Percentiles rank a stretch among this genome's conserved stretches.
phyloP scores from a whole-genome alignment of 106 monocot species.

The Dioscorea alata region DNA sequence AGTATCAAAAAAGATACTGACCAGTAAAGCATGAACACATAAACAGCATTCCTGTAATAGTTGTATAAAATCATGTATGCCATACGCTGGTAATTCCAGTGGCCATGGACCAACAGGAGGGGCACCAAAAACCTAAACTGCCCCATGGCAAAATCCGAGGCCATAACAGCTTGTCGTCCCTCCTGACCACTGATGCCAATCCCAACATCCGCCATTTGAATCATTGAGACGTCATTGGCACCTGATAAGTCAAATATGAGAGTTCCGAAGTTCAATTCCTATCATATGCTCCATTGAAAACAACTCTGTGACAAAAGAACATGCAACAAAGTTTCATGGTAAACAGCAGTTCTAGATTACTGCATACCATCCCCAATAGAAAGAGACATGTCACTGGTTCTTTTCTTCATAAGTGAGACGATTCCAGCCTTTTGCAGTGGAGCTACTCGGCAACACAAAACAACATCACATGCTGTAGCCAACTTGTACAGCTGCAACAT shows the following conservation, averaged over 20 bases:
- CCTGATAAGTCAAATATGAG: constrained; percentile 26
- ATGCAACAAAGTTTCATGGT: no score
- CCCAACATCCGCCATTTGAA: constrained; percentile 76
- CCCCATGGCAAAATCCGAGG: constrained; percentile 76
- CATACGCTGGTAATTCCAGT: constrained; percentile 81
- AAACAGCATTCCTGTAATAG: constrained; percentile 57
- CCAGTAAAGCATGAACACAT: constrained; percentile 64
- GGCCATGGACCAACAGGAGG: constrained; percentile 70
- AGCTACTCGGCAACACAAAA: constrained; percentile 93
- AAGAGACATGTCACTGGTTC: constrained; percentile 91
- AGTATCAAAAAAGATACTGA: constrained; percentile 15
- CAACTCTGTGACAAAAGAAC: background rate
- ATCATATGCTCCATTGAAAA: no score
- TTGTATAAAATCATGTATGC: constrained; percentile 73
- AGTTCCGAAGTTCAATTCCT: no score
- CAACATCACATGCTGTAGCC: constrained; percentile 73
- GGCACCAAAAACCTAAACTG: constrained; percentile 74
- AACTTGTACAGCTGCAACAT: constrained; percentile 64
- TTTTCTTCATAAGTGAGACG: constrained; percentile 83
- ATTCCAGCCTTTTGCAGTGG: constrained; percentile 96
- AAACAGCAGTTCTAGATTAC: background rate
- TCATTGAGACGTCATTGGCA: constrained; percentile 85
- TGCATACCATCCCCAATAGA: constrained; percentile 94
- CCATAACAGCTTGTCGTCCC: constrained; percentile 67
- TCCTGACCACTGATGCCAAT: constrained; percentile 92